Percentiles rank a stretch among this genome's conserved stretches.
Conservation (phyloP, 1,284 basidiomycete species). For the Pseudozyma tsukubaensis region DNA sequence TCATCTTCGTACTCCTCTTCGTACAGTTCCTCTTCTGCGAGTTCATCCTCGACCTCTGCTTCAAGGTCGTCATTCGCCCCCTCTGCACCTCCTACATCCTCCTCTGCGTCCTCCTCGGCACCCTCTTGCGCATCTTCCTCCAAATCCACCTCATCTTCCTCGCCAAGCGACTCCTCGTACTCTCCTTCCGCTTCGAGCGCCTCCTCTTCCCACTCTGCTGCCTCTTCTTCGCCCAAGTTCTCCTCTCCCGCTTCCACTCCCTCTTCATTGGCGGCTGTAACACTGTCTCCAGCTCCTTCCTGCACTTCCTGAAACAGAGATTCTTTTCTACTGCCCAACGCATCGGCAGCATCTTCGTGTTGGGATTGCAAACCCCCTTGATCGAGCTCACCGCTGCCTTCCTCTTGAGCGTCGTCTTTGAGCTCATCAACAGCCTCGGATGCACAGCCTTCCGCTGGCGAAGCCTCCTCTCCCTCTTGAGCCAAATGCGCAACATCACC, state of each 20-base stretch:
- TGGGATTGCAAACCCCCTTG: too few relatives aligned
- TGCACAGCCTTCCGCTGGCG: too few relatives aligned
- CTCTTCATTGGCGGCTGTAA: slow-evolving; percentile 1
- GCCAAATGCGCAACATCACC: too few relatives aligned
- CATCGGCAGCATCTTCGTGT: background rate
- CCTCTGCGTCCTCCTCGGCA: slow-evolving; percentile 37
- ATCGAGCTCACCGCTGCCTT: too few relatives aligned
- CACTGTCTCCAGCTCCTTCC: background rate
- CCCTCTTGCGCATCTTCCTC: slow-evolving; percentile 6
- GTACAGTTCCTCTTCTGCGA: slow-evolving; percentile 3
- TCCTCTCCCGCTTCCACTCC: slow-evolving; percentile 13
- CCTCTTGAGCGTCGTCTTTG: too few relatives aligned
- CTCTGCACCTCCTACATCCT: slow-evolving; percentile 18
- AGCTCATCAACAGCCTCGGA: too few relatives aligned
- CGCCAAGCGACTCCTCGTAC: background rate
- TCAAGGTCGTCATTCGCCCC: background rate
- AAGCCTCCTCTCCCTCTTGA: too few relatives aligned
- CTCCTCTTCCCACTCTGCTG: slow-evolving; percentile 13
- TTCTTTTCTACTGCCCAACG: background rate
- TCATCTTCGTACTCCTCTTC: slow-evolving; percentile 14
- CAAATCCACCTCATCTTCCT: slow-evolving; percentile 13
- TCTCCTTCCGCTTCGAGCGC: slow-evolving; percentile 9
- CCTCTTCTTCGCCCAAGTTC: slow-evolving; percentile 2
- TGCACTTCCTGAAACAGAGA: background rate
- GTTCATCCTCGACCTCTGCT: slow-evolving; percentile 7